phyloP scores from a whole-genome alignment of 768 basidiomycete species.

The Leccinum pellstonianum region DNA sequence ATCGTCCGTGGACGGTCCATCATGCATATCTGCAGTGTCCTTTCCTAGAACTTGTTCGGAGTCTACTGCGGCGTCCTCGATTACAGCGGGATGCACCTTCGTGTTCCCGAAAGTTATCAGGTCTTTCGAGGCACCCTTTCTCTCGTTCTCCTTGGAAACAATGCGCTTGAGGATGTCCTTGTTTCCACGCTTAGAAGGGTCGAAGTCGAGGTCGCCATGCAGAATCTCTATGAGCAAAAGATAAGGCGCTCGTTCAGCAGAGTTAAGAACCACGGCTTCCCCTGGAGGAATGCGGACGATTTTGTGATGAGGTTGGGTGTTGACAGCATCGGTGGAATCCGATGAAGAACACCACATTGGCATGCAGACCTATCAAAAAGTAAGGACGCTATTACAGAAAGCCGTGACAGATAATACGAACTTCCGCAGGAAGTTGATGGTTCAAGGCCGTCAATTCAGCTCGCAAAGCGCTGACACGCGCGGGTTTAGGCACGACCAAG shows the following conservation, averaged over 20 bases:
- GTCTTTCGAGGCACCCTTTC: slow-evolving; percentile 56
- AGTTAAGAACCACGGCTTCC: slow-evolving; percentile 96
- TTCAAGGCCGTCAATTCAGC: slow-evolving; percentile 95
- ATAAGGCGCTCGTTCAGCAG: slow-evolving; percentile 94
- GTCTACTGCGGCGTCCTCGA: slow-evolving; percentile 25
- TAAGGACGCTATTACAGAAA: not conserved
- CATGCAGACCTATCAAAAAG: slow-evolving; percentile 66
- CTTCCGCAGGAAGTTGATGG: slow-evolving; percentile 95
- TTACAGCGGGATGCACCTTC: slow-evolving; percentile 17
- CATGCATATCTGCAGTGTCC: slow-evolving; percentile 27
- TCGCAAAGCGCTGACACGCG: slow-evolving; percentile 92
- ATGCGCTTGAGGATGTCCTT: slow-evolving; percentile 82
- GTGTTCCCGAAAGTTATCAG: slow-evolving; percentile 43
- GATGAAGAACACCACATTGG: slow-evolving; percentile 85
- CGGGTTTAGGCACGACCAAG: slow-evolving; percentile 88
- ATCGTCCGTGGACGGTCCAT: slow-evolving; percentile 11
- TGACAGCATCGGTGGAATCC: slow-evolving; percentile 42
- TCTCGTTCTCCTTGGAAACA: slow-evolving; percentile 61
- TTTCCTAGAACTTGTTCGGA: slow-evolving; percentile 35
- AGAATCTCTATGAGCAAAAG: slow-evolving; percentile 90
- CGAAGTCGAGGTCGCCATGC: slow-evolving; percentile 88
- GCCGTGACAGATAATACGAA: slow-evolving; percentile 32
- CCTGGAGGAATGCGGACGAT: slow-evolving; percentile 97
- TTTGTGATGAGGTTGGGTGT: slow-evolving; percentile 76
- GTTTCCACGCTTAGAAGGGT: slow-evolving; percentile 79